Evolutionary conservation across 768 basidiomycete species (phyloP), one percentile per base, ranked within the genome.

Genomic region (Mrakia blollopis): DNA sequence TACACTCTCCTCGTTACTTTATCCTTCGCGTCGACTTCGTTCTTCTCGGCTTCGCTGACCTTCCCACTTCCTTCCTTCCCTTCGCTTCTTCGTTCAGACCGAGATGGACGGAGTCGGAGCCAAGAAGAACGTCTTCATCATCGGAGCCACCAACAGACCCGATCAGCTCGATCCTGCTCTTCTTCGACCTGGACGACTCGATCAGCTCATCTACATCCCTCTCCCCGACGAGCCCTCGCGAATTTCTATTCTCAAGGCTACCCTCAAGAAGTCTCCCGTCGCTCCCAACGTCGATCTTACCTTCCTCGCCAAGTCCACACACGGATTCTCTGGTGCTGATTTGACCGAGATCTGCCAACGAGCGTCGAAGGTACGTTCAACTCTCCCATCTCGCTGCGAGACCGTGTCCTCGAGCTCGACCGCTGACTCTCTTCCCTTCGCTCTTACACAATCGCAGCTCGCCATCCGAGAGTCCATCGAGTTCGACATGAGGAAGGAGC

Each of bases 21-120:
- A 21, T n/a, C 23, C 25, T 39, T 54, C 32, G 4, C 30, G 39
- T 61, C 44, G 4, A 52, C 61, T 23, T 14, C 47, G 3, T 14
- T 50, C 13, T 47, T 2, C 0, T 7, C 23, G 14, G 1, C 50
- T 32, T 65, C 25, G 37, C 25, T 71, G 14, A 52, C 71, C 14
- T 30, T 16, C 25, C 70, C 71, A 6, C 73, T 21, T 30, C 10
- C 28, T 37, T 52, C 16, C 47, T 39, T 32, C 30, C 8, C 67
- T 60, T 32, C 21, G 7, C 37, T 11, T 10, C 2, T 93, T 95
- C 82, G 92, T 95, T 80, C 89, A 97, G 10, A 97, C 95, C 78
- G 95, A 98, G 85, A 97, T 98, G 94, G 94, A 98, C 83, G 94
- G 94, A 79, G 95, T 98, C 92, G 95, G 94, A 85, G 87, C 92